phyloP scores from a whole-genome alignment of 495 filamentous ascomycete species.

The Copromyces sp. region DNA sequence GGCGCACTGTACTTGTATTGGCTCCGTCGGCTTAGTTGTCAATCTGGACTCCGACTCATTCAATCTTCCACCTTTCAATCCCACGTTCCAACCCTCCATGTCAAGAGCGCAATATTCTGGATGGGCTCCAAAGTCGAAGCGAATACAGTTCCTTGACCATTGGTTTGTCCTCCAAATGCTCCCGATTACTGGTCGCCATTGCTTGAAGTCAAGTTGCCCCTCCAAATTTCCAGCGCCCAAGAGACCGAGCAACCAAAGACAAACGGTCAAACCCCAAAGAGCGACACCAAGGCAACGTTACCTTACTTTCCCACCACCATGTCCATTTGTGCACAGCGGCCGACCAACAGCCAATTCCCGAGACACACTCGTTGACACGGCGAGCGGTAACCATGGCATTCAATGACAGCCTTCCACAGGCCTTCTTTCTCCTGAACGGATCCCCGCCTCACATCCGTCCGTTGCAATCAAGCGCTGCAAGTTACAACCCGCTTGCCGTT shows the following conservation, averaged over 20 bases:
- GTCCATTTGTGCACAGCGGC: background rate
- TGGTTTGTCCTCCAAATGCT: background rate
- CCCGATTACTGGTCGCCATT: background rate
- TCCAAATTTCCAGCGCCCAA: conserved; percentile 2
- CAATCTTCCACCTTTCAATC: background rate
- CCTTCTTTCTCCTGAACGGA: background rate
- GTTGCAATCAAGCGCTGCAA: background rate
- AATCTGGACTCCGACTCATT: background rate
- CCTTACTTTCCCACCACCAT: conserved; percentile 10
- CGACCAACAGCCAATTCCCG: background rate
- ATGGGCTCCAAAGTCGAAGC: background rate
- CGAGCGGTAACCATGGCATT: background rate
- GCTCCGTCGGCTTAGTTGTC: background rate
- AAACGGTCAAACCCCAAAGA: no score
- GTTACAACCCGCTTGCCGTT: background rate
- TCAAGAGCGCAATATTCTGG: background rate
- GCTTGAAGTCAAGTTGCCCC: background rate
- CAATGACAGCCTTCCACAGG: background rate
- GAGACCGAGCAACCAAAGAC: background rate
- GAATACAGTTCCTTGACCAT: background rate
- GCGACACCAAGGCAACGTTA: conserved; percentile 19
- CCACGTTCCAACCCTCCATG: background rate
- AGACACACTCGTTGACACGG: background rate
- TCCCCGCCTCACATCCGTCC: background rate
- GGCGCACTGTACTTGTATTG: background rate